A percentile compares a stretch with the other conserved stretches of the same genome.
Evolutionary conservation across 2,329 filamentous ascomycete genomes (phyloP).

Genomic region (Alternaria longipes): DNA sequence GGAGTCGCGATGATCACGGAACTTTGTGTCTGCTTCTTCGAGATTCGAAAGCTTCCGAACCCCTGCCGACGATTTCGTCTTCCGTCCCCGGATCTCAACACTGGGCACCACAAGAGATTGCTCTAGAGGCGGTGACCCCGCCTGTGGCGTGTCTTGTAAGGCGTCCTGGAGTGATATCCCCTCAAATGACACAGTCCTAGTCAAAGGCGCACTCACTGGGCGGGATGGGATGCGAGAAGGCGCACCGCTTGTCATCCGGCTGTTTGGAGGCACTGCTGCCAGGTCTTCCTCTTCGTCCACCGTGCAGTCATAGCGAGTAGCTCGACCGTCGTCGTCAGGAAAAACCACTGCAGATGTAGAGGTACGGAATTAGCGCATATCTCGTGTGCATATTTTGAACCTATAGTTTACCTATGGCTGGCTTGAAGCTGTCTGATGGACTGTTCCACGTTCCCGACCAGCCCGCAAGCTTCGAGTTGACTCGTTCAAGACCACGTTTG

Average conservation of each 20-base stretch:
- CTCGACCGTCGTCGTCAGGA: slow-evolving; percentile 34
- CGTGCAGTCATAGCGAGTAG: slow-evolving; percentile 17
- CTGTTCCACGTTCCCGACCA: slow-evolving; percentile 39
- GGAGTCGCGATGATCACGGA: slow-evolving; percentile 46
- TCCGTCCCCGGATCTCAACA: slow-evolving; percentile 11
- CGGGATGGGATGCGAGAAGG: slow-evolving; percentile 34
- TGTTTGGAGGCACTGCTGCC: slow-evolving; percentile 41
- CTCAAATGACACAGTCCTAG: slow-evolving; percentile 24
- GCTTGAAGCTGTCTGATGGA: slow-evolving; percentile 28
- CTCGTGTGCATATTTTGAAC: fast-evolving
- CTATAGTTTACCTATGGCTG: slow-evolving; percentile 20
- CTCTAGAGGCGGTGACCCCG: background rate
- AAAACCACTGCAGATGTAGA: slow-evolving; percentile 25
- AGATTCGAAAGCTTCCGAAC: slow-evolving; percentile 39
- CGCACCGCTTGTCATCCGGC: slow-evolving; percentile 33
- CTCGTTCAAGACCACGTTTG: slow-evolving; percentile 36
- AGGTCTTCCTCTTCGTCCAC: slow-evolving; percentile 35
- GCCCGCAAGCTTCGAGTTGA: slow-evolving; percentile 44
- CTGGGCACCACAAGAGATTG: slow-evolving; percentile 18
- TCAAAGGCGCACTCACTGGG: slow-evolving; percentile 28
- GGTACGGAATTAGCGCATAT: too few relatives aligned
- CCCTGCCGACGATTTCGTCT: slow-evolving; percentile 3
- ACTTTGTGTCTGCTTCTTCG: slow-evolving; percentile 38
- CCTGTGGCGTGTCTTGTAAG: background rate
- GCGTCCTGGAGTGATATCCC: background rate